These are phyloP conservation scores for Cryphonectria parasitica DNA, from an alignment of 2,329 filamentous ascomycete genomes.

Conservation along the genomic window DNA sequence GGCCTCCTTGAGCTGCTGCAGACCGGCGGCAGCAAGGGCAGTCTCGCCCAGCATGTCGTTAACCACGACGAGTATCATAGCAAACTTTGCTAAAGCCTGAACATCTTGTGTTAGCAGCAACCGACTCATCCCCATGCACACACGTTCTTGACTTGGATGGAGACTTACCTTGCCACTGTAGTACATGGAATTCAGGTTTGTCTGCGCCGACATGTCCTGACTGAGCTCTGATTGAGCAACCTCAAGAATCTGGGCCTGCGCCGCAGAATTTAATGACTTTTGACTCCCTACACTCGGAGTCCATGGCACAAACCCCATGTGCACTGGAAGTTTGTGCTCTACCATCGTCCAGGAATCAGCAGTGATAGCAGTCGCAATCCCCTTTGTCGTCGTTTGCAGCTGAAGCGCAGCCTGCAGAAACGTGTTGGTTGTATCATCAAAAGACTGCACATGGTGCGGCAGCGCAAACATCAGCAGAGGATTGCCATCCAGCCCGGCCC, in stretches of 20 bases:
- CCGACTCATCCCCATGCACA: neutral
- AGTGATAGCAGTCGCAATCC: constrained; percentile 71
- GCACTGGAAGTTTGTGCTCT: constrained; percentile 71
- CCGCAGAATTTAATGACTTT: constrained; percentile 53
- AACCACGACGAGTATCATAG: constrained; percentile 67
- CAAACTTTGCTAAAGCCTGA: constrained; percentile 76
- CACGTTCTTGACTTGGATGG: no score
- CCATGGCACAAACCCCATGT: constrained; percentile 83
- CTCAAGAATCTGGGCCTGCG: constrained; percentile 61
- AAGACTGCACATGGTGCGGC: constrained; percentile 81
- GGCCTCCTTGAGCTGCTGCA: constrained; percentile 66
- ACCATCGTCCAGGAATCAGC: constrained; percentile 78
- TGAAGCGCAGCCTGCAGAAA: constrained; percentile 57
- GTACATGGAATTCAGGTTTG: constrained; percentile 85
- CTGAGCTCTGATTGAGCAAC: constrained; percentile 74
- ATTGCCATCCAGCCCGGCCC: constrained; percentile 63
- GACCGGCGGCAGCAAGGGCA: constrained; percentile 58
- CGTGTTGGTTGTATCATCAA: constrained; percentile 61
- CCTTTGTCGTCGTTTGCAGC: constrained; percentile 84
- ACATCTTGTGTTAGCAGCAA: constrained; percentile 20
- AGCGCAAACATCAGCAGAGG: constrained; percentile 83
- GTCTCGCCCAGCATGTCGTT: constrained; percentile 65
- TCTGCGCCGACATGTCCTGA: constrained; percentile 74
- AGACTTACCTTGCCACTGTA: constrained; percentile 77
- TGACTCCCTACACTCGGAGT: constrained; percentile 55